A percentile compares a stretch with the other conserved stretches of the same genome.
phyloP scores from a whole-genome alignment of 768 basidiomycete genomes.

The Mycena maculata region DNA sequence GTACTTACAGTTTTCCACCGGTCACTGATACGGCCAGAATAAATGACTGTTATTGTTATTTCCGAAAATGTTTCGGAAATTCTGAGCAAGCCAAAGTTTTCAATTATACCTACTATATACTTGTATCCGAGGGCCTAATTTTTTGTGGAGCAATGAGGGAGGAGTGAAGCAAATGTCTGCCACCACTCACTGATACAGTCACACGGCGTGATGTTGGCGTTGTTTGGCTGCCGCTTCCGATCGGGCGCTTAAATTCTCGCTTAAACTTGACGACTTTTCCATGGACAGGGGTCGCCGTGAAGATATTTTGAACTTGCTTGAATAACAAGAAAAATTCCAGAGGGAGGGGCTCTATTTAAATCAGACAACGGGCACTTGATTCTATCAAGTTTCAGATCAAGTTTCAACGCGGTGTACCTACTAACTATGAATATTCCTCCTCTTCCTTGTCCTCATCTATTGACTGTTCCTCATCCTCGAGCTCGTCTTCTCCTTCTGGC shows the following conservation, averaged over 20 bases:
- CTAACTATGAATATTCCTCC: too few relatives aligned
- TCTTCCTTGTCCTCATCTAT: too few relatives aligned
- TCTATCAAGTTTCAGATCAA: too few relatives aligned
- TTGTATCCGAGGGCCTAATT: neutral
- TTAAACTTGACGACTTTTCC: too few relatives aligned
- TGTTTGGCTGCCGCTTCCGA: neutral
- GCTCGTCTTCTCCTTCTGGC: too few relatives aligned
- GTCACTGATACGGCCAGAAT: neutral
- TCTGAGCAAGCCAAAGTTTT: neutral
- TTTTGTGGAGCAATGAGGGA: neutral
- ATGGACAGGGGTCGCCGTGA: too few relatives aligned
- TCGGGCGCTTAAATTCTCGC: neutral
- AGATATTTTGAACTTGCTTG: too few relatives aligned
- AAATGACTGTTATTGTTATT: neutral
- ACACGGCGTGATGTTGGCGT: neutral
- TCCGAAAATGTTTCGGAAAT: neutral
- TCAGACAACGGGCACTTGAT: too few relatives aligned
- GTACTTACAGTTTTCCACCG: slow-evolving; percentile 25
- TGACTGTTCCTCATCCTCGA: too few relatives aligned
- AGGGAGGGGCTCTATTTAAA: too few relatives aligned
- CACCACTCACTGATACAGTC: slow-evolving; percentile 5
- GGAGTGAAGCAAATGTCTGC: neutral
- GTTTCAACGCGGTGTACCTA: too few relatives aligned
- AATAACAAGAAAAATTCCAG: neutral
- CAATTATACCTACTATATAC: neutral